Conservation (phyloP, 148 eudicot species). For the Diospyros kaki region DNA sequence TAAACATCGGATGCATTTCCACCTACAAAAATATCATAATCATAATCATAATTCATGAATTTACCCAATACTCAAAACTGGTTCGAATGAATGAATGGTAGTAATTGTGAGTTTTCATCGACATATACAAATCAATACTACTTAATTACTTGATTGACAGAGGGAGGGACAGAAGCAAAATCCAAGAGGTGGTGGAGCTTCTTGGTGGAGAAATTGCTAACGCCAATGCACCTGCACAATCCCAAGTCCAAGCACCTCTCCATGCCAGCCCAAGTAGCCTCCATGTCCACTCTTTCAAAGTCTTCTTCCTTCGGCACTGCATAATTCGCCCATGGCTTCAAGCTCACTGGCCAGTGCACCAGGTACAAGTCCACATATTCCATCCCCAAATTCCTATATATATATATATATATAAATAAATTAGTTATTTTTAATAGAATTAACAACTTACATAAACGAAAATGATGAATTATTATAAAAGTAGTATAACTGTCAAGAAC, state of each 20-base stretch:
- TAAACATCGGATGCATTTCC: constrained; percentile 76
- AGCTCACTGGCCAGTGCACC: constrained; percentile 62
- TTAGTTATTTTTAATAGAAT: no score
- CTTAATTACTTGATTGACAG: constrained; percentile 50
- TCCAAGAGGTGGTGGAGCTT: constrained; percentile 40
- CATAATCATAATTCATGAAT: no score
- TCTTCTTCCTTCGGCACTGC: constrained; percentile 58
- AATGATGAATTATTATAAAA: no score
- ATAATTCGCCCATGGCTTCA: constrained; percentile 43
- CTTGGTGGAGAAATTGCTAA: constrained; percentile 53
- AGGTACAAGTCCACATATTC: constrained; percentile 60
- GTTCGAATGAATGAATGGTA: no score
- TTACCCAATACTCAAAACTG: no score
- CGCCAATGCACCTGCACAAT: constrained; percentile 53
- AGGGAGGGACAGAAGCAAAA: constrained; percentile 45
- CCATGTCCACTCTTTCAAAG: constrained; percentile 41
- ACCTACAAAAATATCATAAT: constrained; percentile 22
- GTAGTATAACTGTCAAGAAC: no score
- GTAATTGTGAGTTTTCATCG: no score
- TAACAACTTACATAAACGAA: no score
- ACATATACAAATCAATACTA: no score
- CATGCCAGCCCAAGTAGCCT: constrained; percentile 56
- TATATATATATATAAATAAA: no score
- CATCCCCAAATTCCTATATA: constrained; percentile 42
- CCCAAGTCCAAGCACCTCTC: constrained; percentile 56